Percentiles rank a stretch among this genome's conserved stretches.
Evolutionary conservation across 805 yeast species (phyloP).

Genomic region (Jamesozyma piceae): DNA sequence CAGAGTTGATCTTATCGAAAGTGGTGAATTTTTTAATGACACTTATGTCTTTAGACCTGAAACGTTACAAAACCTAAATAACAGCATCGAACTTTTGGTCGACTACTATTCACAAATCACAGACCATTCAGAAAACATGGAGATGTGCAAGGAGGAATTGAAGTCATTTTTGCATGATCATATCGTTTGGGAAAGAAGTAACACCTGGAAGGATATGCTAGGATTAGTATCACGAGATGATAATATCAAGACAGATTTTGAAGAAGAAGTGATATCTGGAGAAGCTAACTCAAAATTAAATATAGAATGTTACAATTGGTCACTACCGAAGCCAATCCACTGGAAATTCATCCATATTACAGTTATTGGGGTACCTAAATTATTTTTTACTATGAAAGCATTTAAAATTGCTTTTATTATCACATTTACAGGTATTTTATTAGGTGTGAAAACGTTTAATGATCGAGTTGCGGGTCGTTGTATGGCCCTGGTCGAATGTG

Average conservation of each 20-base stretch:
- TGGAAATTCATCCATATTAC: constrained; percentile 6
- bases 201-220: constrained; percentile 93
- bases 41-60: constrained; percentile 47
- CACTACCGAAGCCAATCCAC: constrained; percentile 21
- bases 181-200: constrained; percentile 92
- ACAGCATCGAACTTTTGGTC: constrained; percentile 44
- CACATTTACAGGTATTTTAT: constrained; percentile 42
- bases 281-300: constrained; percentile 27
- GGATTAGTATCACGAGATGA: constrained; percentile 58
- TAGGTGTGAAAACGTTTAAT: constrained; percentile 53
- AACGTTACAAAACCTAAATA: constrained; percentile 42
- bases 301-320: constrained; percentile 29
- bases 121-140: constrained; percentile 29
- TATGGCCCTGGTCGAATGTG: constrained; percentile 55
- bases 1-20: constrained; percentile 40
- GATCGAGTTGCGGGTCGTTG: constrained; percentile 54
- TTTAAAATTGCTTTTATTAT: constrained; percentile 42
- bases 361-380: constrained; percentile 35
- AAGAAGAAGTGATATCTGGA: constrained; percentile 7
- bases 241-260: constrained; percentile 22
- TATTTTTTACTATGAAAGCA: constrained; percentile 40
- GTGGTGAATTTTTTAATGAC: constrained; percentile 36
- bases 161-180: constrained; percentile 71
- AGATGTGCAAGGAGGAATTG: constrained; percentile 43
- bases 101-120: constrained; percentile 46